Evolutionary conservation across 2,329 filamentous ascomycete species (phyloP), one percentile per base, ranked within the genome.

Genomic region (Ascochyta pisi): DNA sequence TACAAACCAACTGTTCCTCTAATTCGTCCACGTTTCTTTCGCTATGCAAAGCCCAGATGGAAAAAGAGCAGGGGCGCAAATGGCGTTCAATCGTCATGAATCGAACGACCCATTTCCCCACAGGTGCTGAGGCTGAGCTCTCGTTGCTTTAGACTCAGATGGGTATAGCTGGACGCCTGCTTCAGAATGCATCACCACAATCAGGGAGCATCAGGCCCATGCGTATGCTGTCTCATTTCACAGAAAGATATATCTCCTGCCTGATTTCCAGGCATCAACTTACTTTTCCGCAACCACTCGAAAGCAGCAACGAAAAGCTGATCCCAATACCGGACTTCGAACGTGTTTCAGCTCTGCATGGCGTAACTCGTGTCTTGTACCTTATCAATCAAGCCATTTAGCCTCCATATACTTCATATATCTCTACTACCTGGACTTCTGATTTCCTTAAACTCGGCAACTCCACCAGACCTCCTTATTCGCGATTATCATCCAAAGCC

Each of bases 121-220:
- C 57, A 58, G 41, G 58, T 45, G 55, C 47, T 65, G 66, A 67
- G 67, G 67, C 71, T 73, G 70, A 73, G 70, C 61, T 54, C 45
- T 52, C 45, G 50, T 52, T 29, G 58, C 41, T 37, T 40, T 40
- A 49, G 53, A 61, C 57, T 61, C 57, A 60, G 59, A 58, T 50
- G 52, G 63, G 58, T 54, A 58, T 57, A 57, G 60, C 52, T 67
- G 66, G 67, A 54, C 55, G 66, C 65, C 66, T 69, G 49, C 58
- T 56, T 53, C 54, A 61, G 45, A 57, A 52, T 58, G 50, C 61
- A 57, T 59, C 54, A 54, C 54, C 48, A 63, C 45, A n/a, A 48
- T 42, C 43, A 62, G 60, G 53, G 53, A 56, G 39, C 31, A 58
- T 49, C 37, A 45, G 59, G 58, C 42, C 68, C 44, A 62, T 67